Base-by-base conservation (phyloP, 2,329 filamentous ascomycete genomes). In the Fusarium chlamydosporum region DNA sequence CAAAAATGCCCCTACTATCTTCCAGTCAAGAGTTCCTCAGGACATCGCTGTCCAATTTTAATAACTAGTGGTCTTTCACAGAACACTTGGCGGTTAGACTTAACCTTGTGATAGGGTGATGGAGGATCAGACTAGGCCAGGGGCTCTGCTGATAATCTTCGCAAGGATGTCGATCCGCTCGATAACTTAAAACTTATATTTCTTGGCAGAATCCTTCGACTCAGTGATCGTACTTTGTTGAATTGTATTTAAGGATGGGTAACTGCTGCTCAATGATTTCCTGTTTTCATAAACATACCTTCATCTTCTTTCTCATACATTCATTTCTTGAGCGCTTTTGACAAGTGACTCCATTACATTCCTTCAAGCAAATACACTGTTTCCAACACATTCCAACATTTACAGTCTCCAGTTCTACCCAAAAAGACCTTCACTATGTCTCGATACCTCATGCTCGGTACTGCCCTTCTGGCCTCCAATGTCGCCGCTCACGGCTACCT, bases 401-500 rank as follows among this genome's bases (percentile, higher is more conserved):
- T 7, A 5, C 12, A 31, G 7, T 12, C 15, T 43, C 27, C 10
- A 26, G 12, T 43, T 56, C 10, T 9, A 40, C 27, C 34, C 26
- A 35, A 23, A n/a, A 20, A 29, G 13, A 12, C 18, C 26, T 43
- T 18, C 26, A 61, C 8, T 48, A 73, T 72, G 71, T 59, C 53
- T 63, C 57, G 51, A 31, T 59, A 51, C 11, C n/a, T 63, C 26
- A 26, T 57, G 11, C 34, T 74, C 20, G 27, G 37, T 8, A 52
- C 65, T 6, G 58, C 62, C 13, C 27, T 62, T 27, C 48, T 75
- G 42, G 73, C 61, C 4, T 61, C 72, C 18, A 65, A 74, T 15
- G 74, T 61, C 13, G 56, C 65, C n/a, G 73, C 62, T 7, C 72
- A 74, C 31, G 72, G 72, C 43, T 74, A 74, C 50, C 43, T 75